Evolutionary conservation across 495 filamentous ascomycete species (phyloP), one percentile per base, ranked within the genome.

Genomic region (Talaromyces trachyspermus): DNA sequence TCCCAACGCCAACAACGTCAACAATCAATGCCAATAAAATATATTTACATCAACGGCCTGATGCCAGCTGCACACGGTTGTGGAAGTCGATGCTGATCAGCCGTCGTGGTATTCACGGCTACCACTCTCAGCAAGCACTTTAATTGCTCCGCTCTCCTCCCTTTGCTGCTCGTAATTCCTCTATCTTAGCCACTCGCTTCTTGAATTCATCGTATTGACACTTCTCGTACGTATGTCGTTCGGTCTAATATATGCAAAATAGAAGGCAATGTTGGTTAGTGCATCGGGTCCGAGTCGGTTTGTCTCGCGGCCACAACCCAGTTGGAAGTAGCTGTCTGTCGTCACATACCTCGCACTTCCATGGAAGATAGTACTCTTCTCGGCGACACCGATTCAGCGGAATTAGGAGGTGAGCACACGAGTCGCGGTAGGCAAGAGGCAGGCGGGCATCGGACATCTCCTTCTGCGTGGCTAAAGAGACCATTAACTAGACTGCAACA

Each of bases 201-300:
- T 95, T 95, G 77, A 98, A 98, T 62, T 95, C 92, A 32, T 83
- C 84, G 72, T 98, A 98, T 59, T 98, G 92, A 81, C 92, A 98
- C 65, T 96, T 97, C 61, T 98, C 92, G 72, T 98, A 98, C 58
- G 78, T 82, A 68, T 98, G 92, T 75, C 92, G 76, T 75, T 98
- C 92, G 61, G 86, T 78, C 92, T 96, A 56, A 44, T n/a, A n/a
- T n/a, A n/a, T n/a, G n/a, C n/a, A n/a, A n/a, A n/a, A n/a, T 48
- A 18, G 29, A 29, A 47, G 22, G 22, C 3, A 15, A 11, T 9
- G 8, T 10, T 20, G 4, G 1, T 50, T 20, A 58, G 43, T 10
- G 17, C 18, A 4, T 23, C 18, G 18, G 17, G 6, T 38, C 35
- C 9, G 35, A 30, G 15, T 25, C 30, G 7, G 15, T 36, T 10